Evolutionary conservation across 371 early-diverging fungal species (phyloP), one percentile per base, ranked within the genome.

Genomic region (Rhizopus microsporus): DNA sequence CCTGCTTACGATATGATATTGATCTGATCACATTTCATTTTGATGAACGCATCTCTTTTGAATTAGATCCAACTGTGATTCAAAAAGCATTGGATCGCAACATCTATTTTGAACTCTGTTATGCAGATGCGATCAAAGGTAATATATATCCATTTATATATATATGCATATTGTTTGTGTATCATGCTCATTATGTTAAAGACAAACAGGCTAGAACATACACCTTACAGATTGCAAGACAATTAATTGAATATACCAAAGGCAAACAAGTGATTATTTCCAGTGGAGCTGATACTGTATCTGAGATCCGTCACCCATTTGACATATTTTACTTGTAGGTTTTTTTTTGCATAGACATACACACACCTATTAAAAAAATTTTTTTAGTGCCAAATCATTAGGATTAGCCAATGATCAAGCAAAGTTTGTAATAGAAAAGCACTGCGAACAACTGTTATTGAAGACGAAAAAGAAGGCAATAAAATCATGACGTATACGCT

Each of bases 1-100:
- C 93, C 4, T 93, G 94, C 65, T 62, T 69, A 7, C 65, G 74
- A 15, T 70, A 80, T 46, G 86, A 89, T 6, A 77, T 93, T 17
- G 98, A 97, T 68, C 80, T 97, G 43, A 93, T 97, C 34, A 84
- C 93, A 12, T 67, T 96, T 34, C 91, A 93, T 38, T 69, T 60
- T 51, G 60, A 54, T 39, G 68, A 80, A 47, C 83, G 95, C 23
- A 63, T 97, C 38, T 82, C 90, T 1, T 97, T 93, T 65, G 82
- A 85, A 65, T 64, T 94, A 12, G 88, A 89, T 59, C 82, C 78
- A 32, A 68, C 85, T n/a, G 51, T 53, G 47, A 51, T 72, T 8
- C 47, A 65, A 38, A 46, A 57, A 47, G 75, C 75, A 7, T 32
- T 94, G 3, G 78, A 84, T 15, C 80, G 88, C 29, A 90, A 92